Evolutionary conservation across 2,329 filamentous ascomycete species (phyloP).

Genomic region (Aspergillus costaricaensis): DNA sequence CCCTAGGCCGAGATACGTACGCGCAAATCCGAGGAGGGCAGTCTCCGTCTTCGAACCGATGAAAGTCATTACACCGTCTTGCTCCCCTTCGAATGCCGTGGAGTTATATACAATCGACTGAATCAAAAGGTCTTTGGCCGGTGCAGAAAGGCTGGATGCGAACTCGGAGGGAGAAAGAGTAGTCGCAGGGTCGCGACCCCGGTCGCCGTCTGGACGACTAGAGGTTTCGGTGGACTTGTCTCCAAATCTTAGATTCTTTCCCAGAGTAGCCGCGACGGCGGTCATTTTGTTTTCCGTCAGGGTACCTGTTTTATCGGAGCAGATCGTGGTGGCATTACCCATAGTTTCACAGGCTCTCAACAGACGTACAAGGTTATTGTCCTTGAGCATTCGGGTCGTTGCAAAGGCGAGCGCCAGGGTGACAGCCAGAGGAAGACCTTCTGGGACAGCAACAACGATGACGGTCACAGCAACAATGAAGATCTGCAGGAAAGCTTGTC

Average conservation of each 20-base stretch:
- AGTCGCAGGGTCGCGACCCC: conserved; percentile 31
- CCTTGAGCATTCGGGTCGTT: conserved; percentile 63
- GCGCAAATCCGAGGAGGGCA: conserved; percentile 69
- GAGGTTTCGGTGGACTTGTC: conserved; percentile 38
- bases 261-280: conserved; percentile 59
- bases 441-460: conserved; percentile 62
- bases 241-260: conserved; percentile 48
- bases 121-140: conserved; percentile 59
- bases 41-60: conserved; percentile 79
- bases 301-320: conserved; percentile 68
- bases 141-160: conserved; percentile 52
- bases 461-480: conserved; percentile 62
- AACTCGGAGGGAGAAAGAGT: conserved; percentile 58
- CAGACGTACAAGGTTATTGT: conserved; percentile 63
- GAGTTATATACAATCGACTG: conserved; percentile 70
- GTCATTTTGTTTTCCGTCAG: conserved; percentile 66
- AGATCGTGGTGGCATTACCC: conserved; percentile 65
- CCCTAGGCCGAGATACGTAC: conserved; percentile 66
- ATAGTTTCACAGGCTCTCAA: conserved; percentile 64
- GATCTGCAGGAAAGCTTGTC: conserved; percentile 60
- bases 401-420: conserved; percentile 64
- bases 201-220: conserved; percentile 28
- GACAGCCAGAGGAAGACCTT: conserved; percentile 62
- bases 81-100: conserved; percentile 67
- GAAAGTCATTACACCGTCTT: conserved; percentile 61